Base-by-base conservation (phyloP, 2,329 filamentous ascomycete species). In the Lasiodiplodia hormozganensis region DNA sequence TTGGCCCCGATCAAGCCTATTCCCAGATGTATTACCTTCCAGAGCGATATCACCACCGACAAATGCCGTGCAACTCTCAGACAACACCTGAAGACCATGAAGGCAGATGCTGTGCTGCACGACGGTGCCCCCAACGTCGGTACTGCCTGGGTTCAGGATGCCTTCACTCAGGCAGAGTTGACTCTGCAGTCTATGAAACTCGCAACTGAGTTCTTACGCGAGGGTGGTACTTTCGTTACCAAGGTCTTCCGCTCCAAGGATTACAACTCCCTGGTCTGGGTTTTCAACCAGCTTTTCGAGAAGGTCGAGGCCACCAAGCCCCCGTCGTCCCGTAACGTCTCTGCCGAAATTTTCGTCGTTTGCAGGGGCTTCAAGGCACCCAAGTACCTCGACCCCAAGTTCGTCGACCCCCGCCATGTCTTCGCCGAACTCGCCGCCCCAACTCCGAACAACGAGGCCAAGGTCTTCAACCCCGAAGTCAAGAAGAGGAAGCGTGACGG, bases 251-350 rank as follows among this genome's bases (percentile, higher is more conserved):
- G 96, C 71, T 97, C 93, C 40, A 98, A 97, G 78, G 95, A 99
- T 78, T 98, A 97, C 84, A 97, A 97, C 78, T 90, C 93, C 69
- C 82, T 99, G 56, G 86, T 98, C 60, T 99, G 96, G 96, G 94
- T 98, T 40, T 94, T 98, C 84, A 97, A 97, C 78, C 96, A 99
- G 80, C 86, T 99, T 0, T 99, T 99, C 83, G 87, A 87, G 58
- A 96, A 96, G 73, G 96, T 99, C 71, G 95, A 99, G 78, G 95
- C 96, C 60, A 99, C 96, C 5, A 99, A 99, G 81, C 96, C 96
- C 3, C 96, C 96, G 0, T 97, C 94, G 0, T 97, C 93, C 10
- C 88, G 96, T 84, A 97, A 97, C 76, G 95, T 99, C 65, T 97
- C 94, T 8, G 96, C 96, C 72, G 96, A 99, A 84, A 98, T 98